Conservation (phyloP, 2,329 filamentous ascomycete genomes). For the Colletotrichum graminicola region DNA sequence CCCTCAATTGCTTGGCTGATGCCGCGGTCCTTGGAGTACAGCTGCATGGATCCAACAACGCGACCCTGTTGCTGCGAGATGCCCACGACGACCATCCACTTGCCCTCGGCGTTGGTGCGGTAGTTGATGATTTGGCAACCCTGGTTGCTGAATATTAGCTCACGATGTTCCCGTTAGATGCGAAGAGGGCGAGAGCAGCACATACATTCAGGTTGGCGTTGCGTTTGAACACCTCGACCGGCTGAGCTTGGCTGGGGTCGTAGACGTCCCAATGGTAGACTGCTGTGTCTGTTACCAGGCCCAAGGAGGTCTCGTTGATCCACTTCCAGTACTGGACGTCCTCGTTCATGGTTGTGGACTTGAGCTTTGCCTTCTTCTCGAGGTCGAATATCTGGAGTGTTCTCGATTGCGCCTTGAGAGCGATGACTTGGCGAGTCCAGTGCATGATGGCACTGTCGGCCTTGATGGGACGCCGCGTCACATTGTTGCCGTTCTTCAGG, state of each 20-base stretch:
- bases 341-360: slow-evolving; percentile 95
- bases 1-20: slow-evolving; percentile 99
- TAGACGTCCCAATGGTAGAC: slow-evolving; percentile 99
- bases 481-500: slow-evolving; percentile 96
- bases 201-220: slow-evolving; percentile 88
- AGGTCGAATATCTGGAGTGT: slow-evolving; percentile 99
- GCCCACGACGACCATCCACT: slow-evolving; percentile 98
- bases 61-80: slow-evolving; percentile 94
- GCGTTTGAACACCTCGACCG: slow-evolving; percentile 93
- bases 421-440: slow-evolving; percentile 95
- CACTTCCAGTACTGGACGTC: slow-evolving; percentile 99
- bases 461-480: slow-evolving; percentile 95
- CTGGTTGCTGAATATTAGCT: slow-evolving; percentile 57
- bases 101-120: slow-evolving; percentile 92
- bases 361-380: slow-evolving; percentile 91
- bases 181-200: slow-evolving; percentile 41
- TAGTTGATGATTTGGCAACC: slow-evolving; percentile 99
- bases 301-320: slow-evolving; percentile 90
- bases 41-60: slow-evolving; percentile 95
- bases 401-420: slow-evolving; percentile 91
- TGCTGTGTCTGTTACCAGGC: slow-evolving; percentile 88
- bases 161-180: neutral
- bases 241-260: slow-evolving; percentile 81
- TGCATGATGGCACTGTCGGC: slow-evolving; percentile 99
- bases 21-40: slow-evolving; percentile 94